Evolutionary conservation across 2,329 filamentous ascomycete species (phyloP).

Genomic region (Cladorrhinum sp.): DNA sequence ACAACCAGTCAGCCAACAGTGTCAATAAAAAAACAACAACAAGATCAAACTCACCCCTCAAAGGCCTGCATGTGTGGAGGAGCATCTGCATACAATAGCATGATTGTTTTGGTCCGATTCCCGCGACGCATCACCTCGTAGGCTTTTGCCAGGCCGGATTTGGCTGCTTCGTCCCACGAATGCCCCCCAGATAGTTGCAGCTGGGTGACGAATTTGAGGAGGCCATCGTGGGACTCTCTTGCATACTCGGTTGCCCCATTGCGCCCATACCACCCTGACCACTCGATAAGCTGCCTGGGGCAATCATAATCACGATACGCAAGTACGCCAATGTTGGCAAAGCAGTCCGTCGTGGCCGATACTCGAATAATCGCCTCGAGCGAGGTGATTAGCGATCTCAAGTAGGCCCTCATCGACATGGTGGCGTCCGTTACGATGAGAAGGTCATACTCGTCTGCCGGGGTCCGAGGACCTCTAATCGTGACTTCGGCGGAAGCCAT

Average conservation of each 20-base stretch:
- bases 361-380: conserved; percentile 50
- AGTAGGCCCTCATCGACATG: conserved; percentile 43
- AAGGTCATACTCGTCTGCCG: conserved; percentile 37
- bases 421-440: conserved; percentile 47
- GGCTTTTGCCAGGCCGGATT: conserved; percentile 47
- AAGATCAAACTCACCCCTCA: conserved; percentile 18
- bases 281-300: neutral
- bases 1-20: neutral
- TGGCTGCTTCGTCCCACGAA: conserved; percentile 47
- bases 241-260: conserved; percentile 11
- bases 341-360: conserved; percentile 47
- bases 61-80: conserved; percentile 40
- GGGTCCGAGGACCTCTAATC: neutral
- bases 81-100: conserved; percentile 48
- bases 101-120: conserved; percentile 42
- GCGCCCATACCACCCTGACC: conserved; percentile 41
- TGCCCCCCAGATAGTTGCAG: conserved; percentile 36
- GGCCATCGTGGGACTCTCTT: conserved; percentile 31
- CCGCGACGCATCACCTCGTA: conserved; percentile 46
- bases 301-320: conserved; percentile 49
- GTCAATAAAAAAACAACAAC: neutral
- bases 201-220: conserved; percentile 36
- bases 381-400: conserved; percentile 42
- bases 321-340: conserved; percentile 48
- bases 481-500: neutral